A percentile compares a stretch with the other conserved stretches of the same genome.
phyloP scores from a whole-genome alignment of 192 early-diverging fungal species.

The Allomyces javanicus region DNA sequence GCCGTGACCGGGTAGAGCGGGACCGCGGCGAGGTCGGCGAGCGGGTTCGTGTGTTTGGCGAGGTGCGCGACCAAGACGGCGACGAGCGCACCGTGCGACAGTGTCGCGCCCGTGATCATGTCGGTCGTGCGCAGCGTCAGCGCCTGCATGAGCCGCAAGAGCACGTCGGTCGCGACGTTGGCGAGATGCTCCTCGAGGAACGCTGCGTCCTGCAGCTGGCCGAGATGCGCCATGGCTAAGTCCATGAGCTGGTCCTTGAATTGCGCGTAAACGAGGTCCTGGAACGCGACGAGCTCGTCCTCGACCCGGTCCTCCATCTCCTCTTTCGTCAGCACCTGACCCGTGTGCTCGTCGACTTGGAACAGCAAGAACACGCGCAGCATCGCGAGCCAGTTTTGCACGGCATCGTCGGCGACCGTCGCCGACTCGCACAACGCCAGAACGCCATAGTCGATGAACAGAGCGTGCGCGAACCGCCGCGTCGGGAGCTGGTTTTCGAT shows the following conservation, averaged over 20 bases:
- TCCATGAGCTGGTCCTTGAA: conserved; percentile 47
- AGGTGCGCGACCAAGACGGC: conserved; percentile 31
- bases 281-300: conserved; percentile 38
- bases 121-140: conserved; percentile 40
- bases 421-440: conserved; percentile 20
- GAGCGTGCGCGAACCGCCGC: conserved; percentile 59
- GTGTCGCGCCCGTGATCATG: conserved; percentile 8
- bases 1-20: conserved; percentile 64
- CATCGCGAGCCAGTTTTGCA: conserved; percentile 23
- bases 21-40: conserved; percentile 42
- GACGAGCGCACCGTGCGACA: conserved; percentile 28
- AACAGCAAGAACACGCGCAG: conserved; percentile 56
- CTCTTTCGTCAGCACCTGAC: conserved; percentile 41
- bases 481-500: conserved; percentile 77
- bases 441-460: conserved; percentile 67
- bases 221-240: conserved; percentile 51
- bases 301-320: conserved; percentile 45
- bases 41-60: conserved; percentile 40
- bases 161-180: conserved; percentile 16
- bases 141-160: conserved; percentile 32
- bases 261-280: conserved; percentile 49
- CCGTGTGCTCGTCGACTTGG: conserved; percentile 64
- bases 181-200: conserved; percentile 33
- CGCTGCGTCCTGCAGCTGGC: conserved; percentile 31
- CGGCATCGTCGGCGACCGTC: background rate